Conservation (phyloP, 139 green algal genomes). For the Medakamo hakoo region DNA sequence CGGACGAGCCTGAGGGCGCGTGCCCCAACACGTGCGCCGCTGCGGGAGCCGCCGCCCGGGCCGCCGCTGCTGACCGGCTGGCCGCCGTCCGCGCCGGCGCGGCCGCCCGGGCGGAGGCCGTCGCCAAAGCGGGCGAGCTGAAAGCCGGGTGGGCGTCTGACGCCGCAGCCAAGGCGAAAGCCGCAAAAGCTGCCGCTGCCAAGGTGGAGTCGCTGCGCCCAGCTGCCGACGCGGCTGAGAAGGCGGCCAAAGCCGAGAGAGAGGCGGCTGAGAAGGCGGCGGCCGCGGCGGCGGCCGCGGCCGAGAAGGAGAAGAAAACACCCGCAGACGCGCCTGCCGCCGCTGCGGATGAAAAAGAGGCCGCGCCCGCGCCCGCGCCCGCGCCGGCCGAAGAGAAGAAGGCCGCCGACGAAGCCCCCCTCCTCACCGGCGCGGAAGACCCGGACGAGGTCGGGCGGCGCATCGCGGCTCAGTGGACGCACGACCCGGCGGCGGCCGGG, state of each 20-base stretch:
- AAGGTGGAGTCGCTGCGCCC: neutral
- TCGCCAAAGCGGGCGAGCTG: neutral
- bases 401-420: neutral
- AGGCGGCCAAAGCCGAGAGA: constrained; percentile 8
- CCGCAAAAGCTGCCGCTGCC: neutral
- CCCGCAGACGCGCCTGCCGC: constrained; percentile 6
- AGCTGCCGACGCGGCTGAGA: constrained; percentile 3
- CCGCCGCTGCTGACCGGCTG: constrained; percentile 18
- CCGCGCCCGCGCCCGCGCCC: constrained; percentile 4
- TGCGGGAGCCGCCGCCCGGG: constrained; percentile 26
- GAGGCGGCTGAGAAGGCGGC: constrained; percentile 16
- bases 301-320: constrained; percentile 12
- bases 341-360: constrained; percentile 14
- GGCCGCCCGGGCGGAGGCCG: constrained; percentile 5
- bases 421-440: neutral
- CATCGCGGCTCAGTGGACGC: constrained; percentile 48
- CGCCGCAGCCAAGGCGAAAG: constrained; percentile 4
- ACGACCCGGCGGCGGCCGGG: constrained; percentile 19
- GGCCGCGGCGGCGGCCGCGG: constrained; percentile 10
- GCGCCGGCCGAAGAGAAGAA: constrained; percentile 2
- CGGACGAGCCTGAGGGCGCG: constrained; percentile 48
- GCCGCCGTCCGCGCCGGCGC: constrained; percentile 10
- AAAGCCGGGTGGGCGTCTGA: neutral
- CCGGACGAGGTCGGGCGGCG: constrained; percentile 33
- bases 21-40: constrained; percentile 68